Conservation (phyloP, 1,284 basidiomycete species). For the Singerocomus inundabilis region DNA sequence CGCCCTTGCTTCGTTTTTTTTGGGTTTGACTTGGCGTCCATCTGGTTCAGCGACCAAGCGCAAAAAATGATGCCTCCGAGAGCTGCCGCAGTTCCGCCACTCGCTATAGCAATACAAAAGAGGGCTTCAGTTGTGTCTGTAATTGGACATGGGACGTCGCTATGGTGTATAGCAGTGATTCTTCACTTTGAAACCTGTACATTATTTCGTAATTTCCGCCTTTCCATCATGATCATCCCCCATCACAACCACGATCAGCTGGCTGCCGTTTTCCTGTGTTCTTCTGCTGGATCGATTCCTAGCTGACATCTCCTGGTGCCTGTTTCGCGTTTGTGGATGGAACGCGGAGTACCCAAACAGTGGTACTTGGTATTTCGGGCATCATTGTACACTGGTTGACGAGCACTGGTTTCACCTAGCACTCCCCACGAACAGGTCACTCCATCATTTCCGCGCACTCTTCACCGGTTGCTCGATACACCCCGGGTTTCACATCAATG, state of each 20-base stretch:
- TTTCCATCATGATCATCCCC: too few species aligned
- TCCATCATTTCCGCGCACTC: neutral
- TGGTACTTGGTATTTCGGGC: neutral
- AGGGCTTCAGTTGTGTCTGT: neutral
- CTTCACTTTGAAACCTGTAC: conserved; percentile 10
- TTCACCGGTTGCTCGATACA: conserved; percentile 9
- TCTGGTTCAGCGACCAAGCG: conserved; percentile 26
- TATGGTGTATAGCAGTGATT: conserved; percentile 10
- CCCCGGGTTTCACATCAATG: too few species aligned
- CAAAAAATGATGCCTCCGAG: conserved; percentile 25
- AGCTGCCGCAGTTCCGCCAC: neutral
- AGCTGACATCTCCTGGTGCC: neutral
- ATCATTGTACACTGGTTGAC: neutral
- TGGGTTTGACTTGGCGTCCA: neutral
- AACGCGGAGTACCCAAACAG: neutral
- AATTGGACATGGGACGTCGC: conserved; percentile 3
- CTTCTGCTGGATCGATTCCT: neutral
- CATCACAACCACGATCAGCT: neutral
- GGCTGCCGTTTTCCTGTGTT: neutral
- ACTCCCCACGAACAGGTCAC: too few species aligned
- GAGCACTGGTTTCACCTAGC: neutral
- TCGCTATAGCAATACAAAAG: neutral
- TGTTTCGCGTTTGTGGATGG: neutral
- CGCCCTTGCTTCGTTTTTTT: too few species aligned
- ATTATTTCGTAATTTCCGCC: conserved; percentile 28